phyloP scores from a whole-genome alignment of 352 stramenopile genomes.

The Globisporangium ultimum region DNA sequence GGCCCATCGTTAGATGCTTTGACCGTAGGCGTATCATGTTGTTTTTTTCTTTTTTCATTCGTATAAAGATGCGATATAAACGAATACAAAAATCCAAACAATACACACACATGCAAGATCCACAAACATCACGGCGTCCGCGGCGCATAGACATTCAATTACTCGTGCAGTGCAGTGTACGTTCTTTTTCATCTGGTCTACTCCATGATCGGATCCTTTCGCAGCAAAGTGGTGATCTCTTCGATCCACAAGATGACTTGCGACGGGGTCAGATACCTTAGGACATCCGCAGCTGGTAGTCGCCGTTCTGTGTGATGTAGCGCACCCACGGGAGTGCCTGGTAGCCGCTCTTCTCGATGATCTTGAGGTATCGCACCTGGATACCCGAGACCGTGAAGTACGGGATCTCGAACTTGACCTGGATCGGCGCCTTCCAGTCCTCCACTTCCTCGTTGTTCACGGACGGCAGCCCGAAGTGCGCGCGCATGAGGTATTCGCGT shows the following conservation, averaged over 20 bases:
- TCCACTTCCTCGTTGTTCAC: constrained; percentile 89
- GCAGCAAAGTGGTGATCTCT: background rate
- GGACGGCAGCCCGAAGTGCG: constrained; percentile 98
- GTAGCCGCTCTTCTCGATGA: constrained; percentile 99
- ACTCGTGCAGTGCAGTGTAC: background rate
- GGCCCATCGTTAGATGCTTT: constrained; percentile 53
- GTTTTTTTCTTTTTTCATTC: background rate
- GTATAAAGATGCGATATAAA: too few relatives aligned
- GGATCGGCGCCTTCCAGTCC: constrained; percentile 90
- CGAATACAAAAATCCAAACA: too few relatives aligned
- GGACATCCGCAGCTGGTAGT: constrained; percentile 99
- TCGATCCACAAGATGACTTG: too few relatives aligned
- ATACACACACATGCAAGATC: background rate
- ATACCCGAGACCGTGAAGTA: constrained; percentile 97
- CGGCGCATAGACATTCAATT: constrained; percentile 11
- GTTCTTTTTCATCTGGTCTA: too few relatives aligned
- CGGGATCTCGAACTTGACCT: constrained; percentile 97
- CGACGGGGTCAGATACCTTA: constrained; percentile 38
- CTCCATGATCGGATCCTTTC: constrained; percentile 4
- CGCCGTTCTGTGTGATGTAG: constrained; percentile 99
- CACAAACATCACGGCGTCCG: background rate
- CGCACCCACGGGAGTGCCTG: constrained; percentile 98
- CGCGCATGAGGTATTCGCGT: constrained; percentile 99
- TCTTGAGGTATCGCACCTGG: constrained; percentile 99
- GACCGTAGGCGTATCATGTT: background rate